These are phyloP conservation scores for Elongisporangium senticosum DNA, from an alignment of 352 stramenopile species.

Conservation along the genomic window DNA sequence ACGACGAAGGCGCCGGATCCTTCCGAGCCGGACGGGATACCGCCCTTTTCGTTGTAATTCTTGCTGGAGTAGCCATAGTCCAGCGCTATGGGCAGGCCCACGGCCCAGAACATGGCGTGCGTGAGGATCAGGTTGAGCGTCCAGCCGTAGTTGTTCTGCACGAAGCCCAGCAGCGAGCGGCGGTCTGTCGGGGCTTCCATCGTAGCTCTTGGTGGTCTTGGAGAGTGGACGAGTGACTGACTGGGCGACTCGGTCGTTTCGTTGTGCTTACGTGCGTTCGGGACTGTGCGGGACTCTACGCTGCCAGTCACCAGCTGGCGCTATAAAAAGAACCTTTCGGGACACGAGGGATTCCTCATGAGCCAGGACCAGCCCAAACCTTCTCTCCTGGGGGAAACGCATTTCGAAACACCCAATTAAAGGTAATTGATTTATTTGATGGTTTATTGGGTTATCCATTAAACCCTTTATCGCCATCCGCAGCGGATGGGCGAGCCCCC, in stretches of 20 bases:
- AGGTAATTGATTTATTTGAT: too few species aligned
- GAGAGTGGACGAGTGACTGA: constrained; percentile 1
- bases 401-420: neutral
- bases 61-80: constrained; percentile 79
- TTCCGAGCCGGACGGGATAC: constrained; percentile 69
- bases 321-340: neutral
- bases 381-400: too few species aligned
- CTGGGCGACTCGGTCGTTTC: neutral
- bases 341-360: neutral
- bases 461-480: neutral
- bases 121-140: constrained; percentile 83
- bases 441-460: too few species aligned
- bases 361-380: neutral
- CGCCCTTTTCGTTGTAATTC: constrained; percentile 70
- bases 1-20: constrained; percentile 76
- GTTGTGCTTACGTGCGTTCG: neutral
- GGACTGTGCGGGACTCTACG: neutral
- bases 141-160: constrained; percentile 75
- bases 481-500: neutral
- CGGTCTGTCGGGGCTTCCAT: neutral
- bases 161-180: constrained; percentile 44
- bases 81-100: constrained; percentile 66
- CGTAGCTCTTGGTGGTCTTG: constrained; percentile 6
- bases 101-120: constrained; percentile 78
- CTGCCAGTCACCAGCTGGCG: neutral